Evolutionary conservation across 768 basidiomycete genomes (phyloP).

Genomic region (Amanita brunnescens): DNA sequence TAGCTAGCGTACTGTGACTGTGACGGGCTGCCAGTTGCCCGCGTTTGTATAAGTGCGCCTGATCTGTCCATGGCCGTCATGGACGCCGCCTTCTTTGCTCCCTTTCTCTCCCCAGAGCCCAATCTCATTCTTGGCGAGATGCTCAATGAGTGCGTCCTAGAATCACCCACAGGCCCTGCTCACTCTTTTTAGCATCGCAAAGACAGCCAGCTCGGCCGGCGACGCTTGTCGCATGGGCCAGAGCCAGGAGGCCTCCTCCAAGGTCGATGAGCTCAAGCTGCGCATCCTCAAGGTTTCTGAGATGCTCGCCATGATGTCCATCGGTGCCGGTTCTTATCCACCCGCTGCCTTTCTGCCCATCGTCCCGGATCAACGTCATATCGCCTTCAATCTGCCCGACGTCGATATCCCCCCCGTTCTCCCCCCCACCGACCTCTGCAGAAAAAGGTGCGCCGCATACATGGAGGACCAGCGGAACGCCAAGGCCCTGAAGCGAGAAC

Average conservation of each 20-base stretch:
- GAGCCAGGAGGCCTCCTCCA: slow-evolving; percentile 36
- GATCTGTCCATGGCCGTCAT: slow-evolving; percentile 6
- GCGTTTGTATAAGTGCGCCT: slow-evolving; percentile 9
- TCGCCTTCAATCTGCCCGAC: slow-evolving; percentile 6
- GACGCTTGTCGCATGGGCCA: slow-evolving; percentile 40
- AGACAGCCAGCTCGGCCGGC: slow-evolving; percentile 50
- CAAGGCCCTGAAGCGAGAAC: slow-evolving; percentile 41
- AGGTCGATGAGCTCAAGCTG: slow-evolving; percentile 48
- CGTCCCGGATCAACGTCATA: background rate
- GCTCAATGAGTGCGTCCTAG: slow-evolving; percentile 42
- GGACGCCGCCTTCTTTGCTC: slow-evolving; percentile 1
- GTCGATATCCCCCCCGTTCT: slow-evolving; percentile 20
- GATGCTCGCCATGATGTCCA: slow-evolving; percentile 38
- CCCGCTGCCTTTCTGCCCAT: background rate
- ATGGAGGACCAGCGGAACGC: slow-evolving; percentile 33
- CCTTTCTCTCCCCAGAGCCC: slow-evolving; percentile 12
- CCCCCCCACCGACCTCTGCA: slow-evolving; percentile 28
- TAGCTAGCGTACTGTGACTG: background rate
- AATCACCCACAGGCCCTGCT: no score
- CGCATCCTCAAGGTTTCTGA: slow-evolving; percentile 45
- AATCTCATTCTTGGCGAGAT: slow-evolving; percentile 31
- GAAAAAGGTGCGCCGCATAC: slow-evolving; percentile 36
- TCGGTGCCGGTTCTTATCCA: slow-evolving; percentile 16
- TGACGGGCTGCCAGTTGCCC: background rate
- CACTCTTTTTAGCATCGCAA: slow-evolving; percentile 41